These are phyloP conservation scores for Macrolepiota fuliginosa DNA, from an alignment of 768 basidiomycete genomes.

Conservation along the genomic window DNA sequence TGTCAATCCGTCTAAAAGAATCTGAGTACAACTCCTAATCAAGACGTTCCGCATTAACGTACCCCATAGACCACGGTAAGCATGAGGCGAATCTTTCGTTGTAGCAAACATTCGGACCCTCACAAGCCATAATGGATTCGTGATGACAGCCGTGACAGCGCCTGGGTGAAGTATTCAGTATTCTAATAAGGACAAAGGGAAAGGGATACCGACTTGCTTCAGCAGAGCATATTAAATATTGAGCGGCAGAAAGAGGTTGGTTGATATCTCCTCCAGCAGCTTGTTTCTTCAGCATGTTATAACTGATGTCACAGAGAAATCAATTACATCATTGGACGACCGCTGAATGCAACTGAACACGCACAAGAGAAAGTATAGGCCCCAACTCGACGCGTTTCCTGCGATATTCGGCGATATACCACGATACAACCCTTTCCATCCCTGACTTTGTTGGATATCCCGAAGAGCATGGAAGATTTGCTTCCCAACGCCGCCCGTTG, in stretches of 20 bases:
- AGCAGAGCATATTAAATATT: slow-evolving; percentile 87
- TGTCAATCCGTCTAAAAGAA: slow-evolving; percentile 55
- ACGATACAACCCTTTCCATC: slow-evolving; percentile 86
- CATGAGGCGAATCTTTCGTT: slow-evolving; percentile 54
- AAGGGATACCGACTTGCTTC: slow-evolving; percentile 82
- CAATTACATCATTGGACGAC: neutral
- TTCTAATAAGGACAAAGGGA: slow-evolving; percentile 12
- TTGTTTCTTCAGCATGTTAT: slow-evolving; percentile 88
- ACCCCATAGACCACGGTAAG: slow-evolving; percentile 84
- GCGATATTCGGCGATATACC: slow-evolving; percentile 89
- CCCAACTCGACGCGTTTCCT: slow-evolving; percentile 97
- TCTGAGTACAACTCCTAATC: neutral
- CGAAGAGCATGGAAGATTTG: slow-evolving; percentile 76
- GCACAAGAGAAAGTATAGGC: slow-evolving; percentile 96
- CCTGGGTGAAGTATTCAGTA: slow-evolving; percentile 44
- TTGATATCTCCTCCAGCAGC: slow-evolving; percentile 67
- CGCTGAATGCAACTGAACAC: slow-evolving; percentile 28
- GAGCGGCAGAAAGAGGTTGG: slow-evolving; percentile 66
- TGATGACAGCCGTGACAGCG: slow-evolving; percentile 89
- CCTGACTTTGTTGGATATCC: slow-evolving; percentile 71
- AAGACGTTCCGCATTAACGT: slow-evolving; percentile 23
- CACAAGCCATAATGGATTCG: slow-evolving; percentile 97
- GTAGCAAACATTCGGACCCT: slow-evolving; percentile 97
- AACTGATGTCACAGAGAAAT: slow-evolving; percentile 45
- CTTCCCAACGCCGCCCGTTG: slow-evolving; percentile 57